These are phyloP conservation scores for Phytophthora constricta DNA, from an alignment of 352 stramenopile species.

Conservation along the genomic window DNA sequence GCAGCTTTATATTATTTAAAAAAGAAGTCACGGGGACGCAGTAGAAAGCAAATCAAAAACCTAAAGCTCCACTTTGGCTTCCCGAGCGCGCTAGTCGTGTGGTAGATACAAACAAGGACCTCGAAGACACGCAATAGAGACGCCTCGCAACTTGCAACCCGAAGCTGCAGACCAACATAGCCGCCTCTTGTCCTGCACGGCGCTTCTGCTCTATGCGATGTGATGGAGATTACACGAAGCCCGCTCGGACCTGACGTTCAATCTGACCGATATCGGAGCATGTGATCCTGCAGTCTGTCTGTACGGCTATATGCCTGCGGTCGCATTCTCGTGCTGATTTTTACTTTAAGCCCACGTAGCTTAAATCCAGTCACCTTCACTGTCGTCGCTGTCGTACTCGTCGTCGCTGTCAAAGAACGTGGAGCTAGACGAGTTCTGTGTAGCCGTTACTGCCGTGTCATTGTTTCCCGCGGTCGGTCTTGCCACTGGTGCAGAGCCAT, in stretches of 20 bases:
- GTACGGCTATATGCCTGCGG: constrained; percentile 11
- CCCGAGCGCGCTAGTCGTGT: constrained; percentile 14
- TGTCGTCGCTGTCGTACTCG: constrained; percentile 68
- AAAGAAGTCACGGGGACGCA: constrained; percentile 24
- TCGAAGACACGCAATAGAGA: too few relatives aligned
- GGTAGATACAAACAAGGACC: constrained; percentile 23
- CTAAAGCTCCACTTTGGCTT: constrained; percentile 21
- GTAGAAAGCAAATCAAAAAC: constrained; percentile 26
- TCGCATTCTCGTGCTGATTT: too few relatives aligned
- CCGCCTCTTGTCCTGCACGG: neutral
- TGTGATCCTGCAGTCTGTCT: constrained; percentile 19
- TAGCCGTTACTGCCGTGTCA: neutral
- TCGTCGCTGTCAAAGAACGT: constrained; percentile 62
- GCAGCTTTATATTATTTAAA: constrained; percentile 36
- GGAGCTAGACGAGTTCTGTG: constrained; percentile 36
- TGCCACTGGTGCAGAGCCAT: constrained; percentile 29
- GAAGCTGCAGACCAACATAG: too few relatives aligned
- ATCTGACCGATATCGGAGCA: constrained; percentile 1
- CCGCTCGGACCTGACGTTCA: neutral
- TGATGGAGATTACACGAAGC: too few relatives aligned
- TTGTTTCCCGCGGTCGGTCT: constrained; percentile 29
- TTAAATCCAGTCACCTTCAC: constrained; percentile 83
- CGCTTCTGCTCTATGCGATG: neutral
- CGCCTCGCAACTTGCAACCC: too few relatives aligned
- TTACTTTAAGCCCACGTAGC: neutral